Base-by-base conservation (phyloP, 257 asterid species). In the Solanum pimpinellifolium region DNA sequence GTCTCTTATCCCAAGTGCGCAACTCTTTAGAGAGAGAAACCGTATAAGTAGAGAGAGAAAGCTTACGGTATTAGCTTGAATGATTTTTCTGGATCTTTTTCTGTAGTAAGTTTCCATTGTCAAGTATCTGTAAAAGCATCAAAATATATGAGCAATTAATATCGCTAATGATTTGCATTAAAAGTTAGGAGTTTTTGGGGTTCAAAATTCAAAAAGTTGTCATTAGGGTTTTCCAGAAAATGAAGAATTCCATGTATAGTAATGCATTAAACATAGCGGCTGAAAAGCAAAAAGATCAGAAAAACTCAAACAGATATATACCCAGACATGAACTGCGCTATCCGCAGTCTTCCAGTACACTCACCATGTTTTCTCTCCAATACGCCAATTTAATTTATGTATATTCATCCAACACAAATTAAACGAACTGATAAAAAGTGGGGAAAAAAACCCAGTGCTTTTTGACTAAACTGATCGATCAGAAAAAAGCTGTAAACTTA, bases 71-170 rank as follows among this genome's bases (percentile, higher is more conserved):
- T 44, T 75, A 68, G 91, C n/a, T 75, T 91, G 91, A 69, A 87
- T 89, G 86, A 89, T 47, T 83, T 90, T 94, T 88, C 87, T 91
- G 87, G 90, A 89, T 87, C 95, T 91, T 91, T 92, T 93, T 86
- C 97, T 89, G 91, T 92, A 92, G 85, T 94, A 95, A 72, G 98
- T 94, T 89, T 94, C 98, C 92, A 92, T 92, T 85, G 72, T 86
- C 88, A 86, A 76, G 65, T 75, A 29, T 88, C 95, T 93, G 95
- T 23, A 56, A 84, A 87, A 69, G 56, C 12, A 37, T 37, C 39
- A 47, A 76, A 29, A 23, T 11, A 18, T 8, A 39, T 12, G 20
- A 44, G 25, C 60, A 31, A 25, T 23, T 35, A 49, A 29, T 9
- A 49, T 29, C 37, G 21, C 56, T 47, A 25, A 73, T 46, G 66